Evolutionary conservation across 352 stramenopile species (phyloP).

Genomic region (Pythium guiyangense): DNA sequence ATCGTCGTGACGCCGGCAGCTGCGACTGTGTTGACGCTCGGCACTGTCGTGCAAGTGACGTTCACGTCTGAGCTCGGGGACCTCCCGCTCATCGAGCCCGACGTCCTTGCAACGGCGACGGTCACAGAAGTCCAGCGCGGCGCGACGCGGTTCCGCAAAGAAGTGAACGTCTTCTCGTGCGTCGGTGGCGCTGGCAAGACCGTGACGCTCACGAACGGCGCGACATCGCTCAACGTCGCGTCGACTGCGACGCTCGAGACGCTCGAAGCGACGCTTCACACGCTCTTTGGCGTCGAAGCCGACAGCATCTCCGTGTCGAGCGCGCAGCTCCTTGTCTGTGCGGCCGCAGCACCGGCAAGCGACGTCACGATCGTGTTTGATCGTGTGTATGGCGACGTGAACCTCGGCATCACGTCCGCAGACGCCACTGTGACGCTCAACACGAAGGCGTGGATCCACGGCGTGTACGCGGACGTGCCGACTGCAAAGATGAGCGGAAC

Average conservation of each 20-base stretch:
- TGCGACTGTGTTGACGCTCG: conserved; percentile 14
- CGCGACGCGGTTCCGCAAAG: conserved; percentile 60
- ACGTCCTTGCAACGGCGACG: conserved; percentile 10
- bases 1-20: conserved; percentile 36
- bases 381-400: conserved; percentile 50
- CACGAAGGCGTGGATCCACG: conserved; percentile 36
- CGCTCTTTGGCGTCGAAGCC: conserved; percentile 42
- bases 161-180: conserved; percentile 57
- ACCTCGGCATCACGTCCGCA: conserved; percentile 19
- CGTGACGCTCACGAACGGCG: conserved; percentile 31
- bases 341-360: conserved; percentile 1
- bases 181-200: conserved; percentile 18
- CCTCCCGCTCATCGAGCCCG: conserved; percentile 31
- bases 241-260: conserved; percentile 25
- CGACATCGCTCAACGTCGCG: conserved; percentile 2
- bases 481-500: conserved; percentile 67
- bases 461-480: conserved; percentile 44
- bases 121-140: conserved; percentile 27
- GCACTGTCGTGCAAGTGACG: conserved; percentile 37
- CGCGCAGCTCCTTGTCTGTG: conserved; percentile 38
- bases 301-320: conserved; percentile 59
- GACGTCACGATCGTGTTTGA: conserved; percentile 63
- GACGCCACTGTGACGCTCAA: conserved; percentile 20
- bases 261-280: conserved; percentile 33
- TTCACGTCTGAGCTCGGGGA: conserved; percentile 50